These are phyloP conservation scores for Panicum virgatum DNA, from an alignment of 202 grass and related monocot species.

Conservation along the genomic window DNA sequence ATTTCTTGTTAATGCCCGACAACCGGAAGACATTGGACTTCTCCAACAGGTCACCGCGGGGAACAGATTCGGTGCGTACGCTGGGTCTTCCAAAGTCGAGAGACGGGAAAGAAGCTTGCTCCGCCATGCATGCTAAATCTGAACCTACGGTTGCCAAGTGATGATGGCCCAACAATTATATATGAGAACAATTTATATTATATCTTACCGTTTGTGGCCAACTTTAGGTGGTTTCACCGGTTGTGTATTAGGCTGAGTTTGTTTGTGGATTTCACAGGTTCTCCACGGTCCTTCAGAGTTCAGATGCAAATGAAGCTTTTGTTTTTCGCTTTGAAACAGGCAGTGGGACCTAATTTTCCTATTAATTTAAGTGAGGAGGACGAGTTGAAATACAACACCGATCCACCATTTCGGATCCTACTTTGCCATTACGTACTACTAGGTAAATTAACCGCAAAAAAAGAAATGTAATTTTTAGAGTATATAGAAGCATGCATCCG, in stretches of 20 bases:
- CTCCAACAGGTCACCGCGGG: not conserved
- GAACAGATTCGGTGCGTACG: conserved; percentile 23
- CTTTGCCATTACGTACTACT: too few species aligned
- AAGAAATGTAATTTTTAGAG: too few species aligned
- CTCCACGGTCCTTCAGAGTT: not conserved
- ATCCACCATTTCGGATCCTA: too few species aligned
- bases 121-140: not conserved
- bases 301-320: not conserved
- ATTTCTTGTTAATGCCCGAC: conserved; percentile 44
- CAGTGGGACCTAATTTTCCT: not conserved
- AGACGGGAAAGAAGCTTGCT: conserved; percentile 37
- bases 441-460: not conserved
- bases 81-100: conserved; percentile 15
- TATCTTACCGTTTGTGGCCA: not conserved
- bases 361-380: not conserved
- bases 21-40: conserved; percentile 23
- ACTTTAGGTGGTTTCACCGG: not conserved
- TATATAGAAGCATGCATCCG: not conserved
- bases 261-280: not conserved
- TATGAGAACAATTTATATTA: not conserved
- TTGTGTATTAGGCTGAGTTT: not conserved
- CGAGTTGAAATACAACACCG: not conserved
- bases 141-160: conserved; percentile 4
- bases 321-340: not conserved
- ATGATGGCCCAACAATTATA: not conserved